Evolutionary conservation across 257 asterid species (phyloP).

Genomic region (Verbena officinalis): DNA sequence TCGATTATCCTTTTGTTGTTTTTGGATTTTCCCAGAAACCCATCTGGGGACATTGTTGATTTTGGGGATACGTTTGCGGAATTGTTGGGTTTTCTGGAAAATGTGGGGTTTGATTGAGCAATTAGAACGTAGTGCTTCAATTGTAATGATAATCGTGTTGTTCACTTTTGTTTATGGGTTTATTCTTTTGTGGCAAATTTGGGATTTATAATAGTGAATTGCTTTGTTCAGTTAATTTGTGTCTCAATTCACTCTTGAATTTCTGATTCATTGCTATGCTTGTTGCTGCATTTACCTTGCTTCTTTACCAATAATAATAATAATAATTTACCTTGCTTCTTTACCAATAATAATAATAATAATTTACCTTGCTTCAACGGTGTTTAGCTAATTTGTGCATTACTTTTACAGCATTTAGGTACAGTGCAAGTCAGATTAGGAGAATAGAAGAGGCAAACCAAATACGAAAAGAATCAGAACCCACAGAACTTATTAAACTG

Average conservation of each 20-base stretch:
- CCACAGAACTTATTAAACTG: constrained; percentile 72
- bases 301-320: too few relatives aligned
- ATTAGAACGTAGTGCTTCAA: neutral
- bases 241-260: neutral
- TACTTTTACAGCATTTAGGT: constrained; percentile 57
- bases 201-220: neutral
- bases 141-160: neutral
- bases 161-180: neutral
- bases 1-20: constrained; percentile 26
- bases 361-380: neutral
- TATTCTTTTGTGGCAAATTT: neutral
- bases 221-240: neutral
- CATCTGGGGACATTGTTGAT: constrained; percentile 18
- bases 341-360: too few relatives aligned
- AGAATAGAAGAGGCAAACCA: constrained; percentile 83
- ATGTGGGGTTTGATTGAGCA: neutral
- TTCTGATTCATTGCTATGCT: neutral
- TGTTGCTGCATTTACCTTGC: neutral
- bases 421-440: constrained; percentile 72
- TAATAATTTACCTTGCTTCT: too few relatives aligned
- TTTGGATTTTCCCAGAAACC: constrained; percentile 4
- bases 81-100: constrained; percentile 16
- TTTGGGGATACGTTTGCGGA: constrained; percentile 19
- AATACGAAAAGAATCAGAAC: constrained; percentile 75
- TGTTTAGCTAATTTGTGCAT: constrained; percentile 2